A percentile compares a stretch with the other conserved stretches of the same genome.
phyloP scores from a whole-genome alignment of 352 stramenopile species.

The Globisporangium polare region DNA sequence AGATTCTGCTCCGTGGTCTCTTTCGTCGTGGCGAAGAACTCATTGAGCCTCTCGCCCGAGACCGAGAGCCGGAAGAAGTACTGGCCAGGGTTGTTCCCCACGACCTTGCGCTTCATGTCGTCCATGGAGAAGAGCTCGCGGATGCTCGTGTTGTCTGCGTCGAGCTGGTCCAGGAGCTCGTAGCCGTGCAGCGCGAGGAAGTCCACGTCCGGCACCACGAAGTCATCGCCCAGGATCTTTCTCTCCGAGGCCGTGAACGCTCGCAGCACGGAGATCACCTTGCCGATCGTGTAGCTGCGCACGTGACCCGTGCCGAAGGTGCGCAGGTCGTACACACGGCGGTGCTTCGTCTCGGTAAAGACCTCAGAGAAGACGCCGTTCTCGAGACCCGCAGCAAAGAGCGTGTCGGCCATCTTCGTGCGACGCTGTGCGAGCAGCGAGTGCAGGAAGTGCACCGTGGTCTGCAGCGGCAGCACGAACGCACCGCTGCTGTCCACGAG shows the following conservation, averaged over 20 bases:
- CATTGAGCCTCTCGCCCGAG: slow-evolving; percentile 38
- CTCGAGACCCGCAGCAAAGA: slow-evolving; percentile 50
- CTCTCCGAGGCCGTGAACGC: slow-evolving; percentile 21
- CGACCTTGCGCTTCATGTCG: slow-evolving; percentile 63
- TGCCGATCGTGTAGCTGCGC: slow-evolving; percentile 61
- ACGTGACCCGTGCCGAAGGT: slow-evolving; percentile 50
- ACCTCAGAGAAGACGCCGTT: slow-evolving; percentile 54
- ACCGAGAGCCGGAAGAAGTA: slow-evolving; percentile 62
- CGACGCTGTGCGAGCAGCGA: slow-evolving; percentile 68
- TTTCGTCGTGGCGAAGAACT: slow-evolving; percentile 53
- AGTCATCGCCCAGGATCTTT: slow-evolving; percentile 29
- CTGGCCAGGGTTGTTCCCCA: slow-evolving; percentile 25
- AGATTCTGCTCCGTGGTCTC: slow-evolving; percentile 30
- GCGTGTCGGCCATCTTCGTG: slow-evolving; percentile 53
- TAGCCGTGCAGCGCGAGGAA: slow-evolving; percentile 75
- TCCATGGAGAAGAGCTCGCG: slow-evolving; percentile 82
- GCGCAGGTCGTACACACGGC: slow-evolving; percentile 65
- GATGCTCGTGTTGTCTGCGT: slow-evolving; percentile 58
- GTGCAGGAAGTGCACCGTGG: slow-evolving; percentile 63
- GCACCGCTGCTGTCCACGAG: slow-evolving; percentile 42
- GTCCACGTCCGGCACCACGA: slow-evolving; percentile 47
- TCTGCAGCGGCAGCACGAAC: slow-evolving; percentile 61
- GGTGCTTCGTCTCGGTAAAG: slow-evolving; percentile 36
- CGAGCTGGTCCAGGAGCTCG: slow-evolving; percentile 74
- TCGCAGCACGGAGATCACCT: slow-evolving; percentile 54